Evolutionary conservation across 176 grass and related monocot genomes (phyloP).

Genomic region (Cenchrus purpureus): DNA sequence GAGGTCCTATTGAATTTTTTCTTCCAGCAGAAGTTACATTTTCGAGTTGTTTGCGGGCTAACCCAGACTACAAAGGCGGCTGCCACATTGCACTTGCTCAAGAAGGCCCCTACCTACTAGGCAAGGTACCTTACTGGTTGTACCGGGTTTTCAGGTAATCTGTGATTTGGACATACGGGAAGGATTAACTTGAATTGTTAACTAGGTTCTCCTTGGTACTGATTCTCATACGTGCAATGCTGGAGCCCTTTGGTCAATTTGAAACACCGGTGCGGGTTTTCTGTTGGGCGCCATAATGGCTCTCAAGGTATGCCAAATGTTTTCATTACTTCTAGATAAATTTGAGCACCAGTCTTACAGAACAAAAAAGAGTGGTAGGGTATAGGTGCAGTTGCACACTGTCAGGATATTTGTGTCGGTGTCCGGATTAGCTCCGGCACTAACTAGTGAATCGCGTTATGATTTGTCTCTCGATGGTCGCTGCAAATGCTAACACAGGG

Average conservation of each 20-base stretch:
- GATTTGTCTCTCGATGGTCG: too few species aligned
- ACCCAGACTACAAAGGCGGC: constrained; percentile 96
- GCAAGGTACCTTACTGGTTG: constrained; percentile 57
- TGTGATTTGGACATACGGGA: neutral
- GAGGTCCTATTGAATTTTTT: neutral
- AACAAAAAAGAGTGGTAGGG: neutral
- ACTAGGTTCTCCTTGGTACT: constrained; percentile 90
- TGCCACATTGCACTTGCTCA: constrained; percentile 93
- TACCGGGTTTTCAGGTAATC: neutral
- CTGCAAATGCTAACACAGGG: too few species aligned
- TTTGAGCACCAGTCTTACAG: neutral
- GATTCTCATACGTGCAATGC: constrained; percentile 98
- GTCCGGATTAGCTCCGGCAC: too few species aligned
- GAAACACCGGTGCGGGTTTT: constrained; percentile 95
- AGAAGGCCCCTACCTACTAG: constrained; percentile 93
- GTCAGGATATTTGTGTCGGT: neutral
- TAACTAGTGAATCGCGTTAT: too few species aligned
- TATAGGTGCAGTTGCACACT: neutral
- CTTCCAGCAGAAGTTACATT: neutral
- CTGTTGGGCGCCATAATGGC: constrained; percentile 86
- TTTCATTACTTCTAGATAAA: neutral
- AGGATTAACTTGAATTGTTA: neutral
- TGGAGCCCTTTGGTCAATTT: constrained; percentile 95
- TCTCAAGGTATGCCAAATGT: constrained; percentile 67
- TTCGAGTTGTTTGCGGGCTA: constrained; percentile 58